phyloP scores from a whole-genome alignment of 441 rosid species.

The Isatis lusitanica region DNA sequence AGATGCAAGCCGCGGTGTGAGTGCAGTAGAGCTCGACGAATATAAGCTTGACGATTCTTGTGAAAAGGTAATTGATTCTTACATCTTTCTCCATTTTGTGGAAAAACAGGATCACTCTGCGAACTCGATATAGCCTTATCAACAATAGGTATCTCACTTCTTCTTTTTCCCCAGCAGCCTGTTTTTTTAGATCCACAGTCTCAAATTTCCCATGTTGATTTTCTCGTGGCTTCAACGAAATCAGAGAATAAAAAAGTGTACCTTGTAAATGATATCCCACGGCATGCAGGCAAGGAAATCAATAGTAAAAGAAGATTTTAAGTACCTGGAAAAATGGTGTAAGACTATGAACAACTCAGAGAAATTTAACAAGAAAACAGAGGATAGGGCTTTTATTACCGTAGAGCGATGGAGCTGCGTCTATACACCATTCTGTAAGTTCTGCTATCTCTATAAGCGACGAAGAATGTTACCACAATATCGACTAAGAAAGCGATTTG shows the following conservation, averaged over 20 bases:
- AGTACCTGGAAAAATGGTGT: slow-evolving; percentile 43
- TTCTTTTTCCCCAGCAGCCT: slow-evolving; percentile 56
- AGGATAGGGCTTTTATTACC: slow-evolving; percentile 32
- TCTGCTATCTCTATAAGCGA: slow-evolving; percentile 53
- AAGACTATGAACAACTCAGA: too few relatives aligned
- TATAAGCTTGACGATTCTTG: slow-evolving; percentile 62
- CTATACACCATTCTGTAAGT: slow-evolving; percentile 51
- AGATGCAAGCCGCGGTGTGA: slow-evolving; percentile 69
- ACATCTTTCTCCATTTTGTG: slow-evolving; percentile 65
- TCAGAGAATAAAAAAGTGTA: background rate
- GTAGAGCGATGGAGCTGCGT: slow-evolving; percentile 54
- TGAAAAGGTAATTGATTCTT: slow-evolving; percentile 62
- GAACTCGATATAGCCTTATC: slow-evolving; percentile 56
- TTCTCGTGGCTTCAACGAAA: background rate
- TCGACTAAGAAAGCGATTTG: slow-evolving; percentile 60
- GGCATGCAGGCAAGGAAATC: slow-evolving; percentile 65
- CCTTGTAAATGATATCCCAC: slow-evolving; percentile 72
- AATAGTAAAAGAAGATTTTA: slow-evolving; percentile 53
- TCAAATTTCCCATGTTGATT: background rate
- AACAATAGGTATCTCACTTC: slow-evolving; percentile 55
- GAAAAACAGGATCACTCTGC: slow-evolving; percentile 46
- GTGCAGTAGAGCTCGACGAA: slow-evolving; percentile 68
- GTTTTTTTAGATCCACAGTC: slow-evolving; percentile 1
- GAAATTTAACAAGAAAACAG: background rate
- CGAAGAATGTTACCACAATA: slow-evolving; percentile 52